Conservation (phyloP, 1,284 basidiomycete species). For the Ceratorhiza oryzae-sativae region DNA sequence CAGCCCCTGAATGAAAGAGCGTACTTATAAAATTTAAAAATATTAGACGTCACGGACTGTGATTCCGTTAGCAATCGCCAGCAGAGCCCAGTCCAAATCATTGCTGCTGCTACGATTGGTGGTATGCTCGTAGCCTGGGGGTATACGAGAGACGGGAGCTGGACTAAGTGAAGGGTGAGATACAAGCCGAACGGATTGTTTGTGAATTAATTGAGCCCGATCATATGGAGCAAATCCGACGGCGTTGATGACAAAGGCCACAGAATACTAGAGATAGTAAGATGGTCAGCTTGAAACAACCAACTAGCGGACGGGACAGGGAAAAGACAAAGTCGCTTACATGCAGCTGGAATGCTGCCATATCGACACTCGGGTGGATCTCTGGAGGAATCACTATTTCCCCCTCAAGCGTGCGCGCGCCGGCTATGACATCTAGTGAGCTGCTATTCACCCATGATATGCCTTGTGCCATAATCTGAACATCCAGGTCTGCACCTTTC, state of each 20-base stretch:
- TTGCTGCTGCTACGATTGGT: neutral
- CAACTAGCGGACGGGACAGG: neutral
- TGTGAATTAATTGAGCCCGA: neutral
- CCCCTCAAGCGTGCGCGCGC: conserved; percentile 7
- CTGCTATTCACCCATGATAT: neutral
- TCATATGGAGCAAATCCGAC: conserved; percentile 27
- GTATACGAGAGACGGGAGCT: conserved; percentile 2
- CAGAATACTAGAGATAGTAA: conserved; percentile 1
- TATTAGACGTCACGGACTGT: neutral
- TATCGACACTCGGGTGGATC: neutral
- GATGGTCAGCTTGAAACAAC: neutral
- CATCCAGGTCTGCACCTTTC: neutral
- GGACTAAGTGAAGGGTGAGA: conserved; percentile 19
- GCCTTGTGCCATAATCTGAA: conserved; percentile 11
- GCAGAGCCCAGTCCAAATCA: conserved; percentile 1
- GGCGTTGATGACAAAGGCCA: conserved; percentile 19
- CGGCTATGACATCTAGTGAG: neutral
- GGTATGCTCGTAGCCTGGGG: conserved; percentile 17
- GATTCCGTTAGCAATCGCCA: neutral
- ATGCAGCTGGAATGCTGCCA: neutral
- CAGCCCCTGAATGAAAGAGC: neutral
- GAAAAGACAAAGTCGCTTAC: neutral
- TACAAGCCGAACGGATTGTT: conserved; percentile 13
- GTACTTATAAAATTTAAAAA: neutral
- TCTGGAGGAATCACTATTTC: conserved; percentile 17